Percentiles rank a stretch among this genome's conserved stretches.
Evolutionary conservation across 2,329 filamentous ascomycete species (phyloP).

Genomic region (Elsinoe australis): DNA sequence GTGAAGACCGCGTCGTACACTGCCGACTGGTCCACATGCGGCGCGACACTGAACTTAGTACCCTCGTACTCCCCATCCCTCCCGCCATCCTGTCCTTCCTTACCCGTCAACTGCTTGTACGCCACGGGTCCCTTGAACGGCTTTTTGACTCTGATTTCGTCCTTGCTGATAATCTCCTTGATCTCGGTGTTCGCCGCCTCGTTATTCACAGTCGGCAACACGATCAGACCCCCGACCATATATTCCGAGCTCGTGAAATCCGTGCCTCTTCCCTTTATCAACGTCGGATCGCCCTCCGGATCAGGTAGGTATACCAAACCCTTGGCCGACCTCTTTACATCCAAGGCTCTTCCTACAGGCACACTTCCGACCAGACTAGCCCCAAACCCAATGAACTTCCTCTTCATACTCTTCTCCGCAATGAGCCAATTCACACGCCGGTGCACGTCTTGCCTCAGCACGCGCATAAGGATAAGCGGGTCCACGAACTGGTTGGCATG

Average conservation of each 20-base stretch:
- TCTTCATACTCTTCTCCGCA: constrained; percentile 88
- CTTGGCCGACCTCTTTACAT: constrained; percentile 69
- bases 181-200: constrained; percentile 77
- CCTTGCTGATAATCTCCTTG: constrained; percentile 66
- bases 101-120: constrained; percentile 70
- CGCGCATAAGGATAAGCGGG: constrained; percentile 84
- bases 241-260: constrained; percentile 64
- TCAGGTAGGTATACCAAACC: constrained; percentile 86
- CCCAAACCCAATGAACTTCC: constrained; percentile 79
- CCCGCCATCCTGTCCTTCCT: constrained; percentile 49
- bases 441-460: constrained; percentile 75
- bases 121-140: constrained; percentile 72
- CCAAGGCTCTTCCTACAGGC: constrained; percentile 86
- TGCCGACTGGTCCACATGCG: constrained; percentile 86
- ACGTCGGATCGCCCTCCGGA: constrained; percentile 71
- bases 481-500: constrained; percentile 99
- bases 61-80: constrained; percentile 63
- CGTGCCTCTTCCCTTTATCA: constrained; percentile 72
- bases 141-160: constrained; percentile 80
- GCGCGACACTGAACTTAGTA: constrained; percentile 77
- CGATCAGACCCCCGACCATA: constrained; percentile 73
- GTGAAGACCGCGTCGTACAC: constrained; percentile 92
- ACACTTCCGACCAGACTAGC: constrained; percentile 81
- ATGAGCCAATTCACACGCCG: constrained; percentile 88
- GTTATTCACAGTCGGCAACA: constrained; percentile 77